Conservation (phyloP, 1,284 basidiomycete species). For the Phaffia rhodozyma region DNA sequence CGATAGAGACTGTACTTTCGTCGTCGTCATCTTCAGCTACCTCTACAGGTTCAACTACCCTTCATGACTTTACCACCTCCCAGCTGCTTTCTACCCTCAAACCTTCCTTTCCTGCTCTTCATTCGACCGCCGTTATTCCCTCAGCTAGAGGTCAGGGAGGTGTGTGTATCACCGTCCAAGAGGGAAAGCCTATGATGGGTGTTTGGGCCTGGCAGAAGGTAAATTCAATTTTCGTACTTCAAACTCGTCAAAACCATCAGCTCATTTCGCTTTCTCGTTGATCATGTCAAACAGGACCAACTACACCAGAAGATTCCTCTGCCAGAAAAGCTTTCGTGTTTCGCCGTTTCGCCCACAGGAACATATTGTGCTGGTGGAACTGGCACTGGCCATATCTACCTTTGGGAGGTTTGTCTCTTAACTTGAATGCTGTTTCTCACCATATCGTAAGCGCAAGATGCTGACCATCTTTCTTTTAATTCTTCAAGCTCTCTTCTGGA, state of each 20-base stretch:
- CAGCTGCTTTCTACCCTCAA: conserved; percentile 35
- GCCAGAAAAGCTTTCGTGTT: conserved; percentile 72
- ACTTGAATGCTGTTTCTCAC: conserved; percentile 11
- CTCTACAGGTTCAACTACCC: conserved; percentile 32
- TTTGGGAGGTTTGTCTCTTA: conserved; percentile 71
- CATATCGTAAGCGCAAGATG: neutral
- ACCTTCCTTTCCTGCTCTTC: conserved; percentile 27
- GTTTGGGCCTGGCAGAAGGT: conserved; percentile 41
- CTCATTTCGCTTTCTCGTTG: neutral
- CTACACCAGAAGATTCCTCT: conserved; percentile 72
- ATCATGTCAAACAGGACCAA: conserved; percentile 53
- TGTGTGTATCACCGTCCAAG: conserved; percentile 34
- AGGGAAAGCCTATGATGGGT: conserved; percentile 35
- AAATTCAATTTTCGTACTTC: neutral
- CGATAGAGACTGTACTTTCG: conserved; percentile 21
- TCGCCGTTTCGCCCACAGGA: conserved; percentile 61
- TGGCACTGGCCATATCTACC: conserved; percentile 71
- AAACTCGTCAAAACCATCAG: neutral
- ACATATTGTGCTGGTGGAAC: conserved; percentile 77
- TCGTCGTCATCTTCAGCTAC: conserved; percentile 23
- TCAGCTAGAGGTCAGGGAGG: conserved; percentile 32
- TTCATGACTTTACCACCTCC: conserved; percentile 34
- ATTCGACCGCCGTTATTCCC: conserved; percentile 29
- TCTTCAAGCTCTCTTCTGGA: conserved; percentile 66
- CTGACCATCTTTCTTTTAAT: conserved; percentile 8